Base-by-base conservation (phyloP, 257 asterid genomes). In the Vinca minor region DNA sequence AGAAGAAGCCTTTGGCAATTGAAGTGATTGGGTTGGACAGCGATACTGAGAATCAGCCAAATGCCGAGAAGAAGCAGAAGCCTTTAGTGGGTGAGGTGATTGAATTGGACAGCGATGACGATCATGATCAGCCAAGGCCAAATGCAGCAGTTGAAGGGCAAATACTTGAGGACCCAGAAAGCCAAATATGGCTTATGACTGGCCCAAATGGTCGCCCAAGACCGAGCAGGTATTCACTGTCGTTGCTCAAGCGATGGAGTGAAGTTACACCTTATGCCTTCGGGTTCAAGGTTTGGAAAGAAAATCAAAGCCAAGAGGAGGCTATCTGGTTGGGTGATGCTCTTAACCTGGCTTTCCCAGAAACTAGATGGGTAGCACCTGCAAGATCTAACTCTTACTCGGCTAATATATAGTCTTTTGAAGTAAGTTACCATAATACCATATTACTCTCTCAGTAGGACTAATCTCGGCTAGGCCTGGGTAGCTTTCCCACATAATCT, bases 221-320 rank as follows among this genome's bases (percentile, higher is more conserved):
- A n/a, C 13, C 4, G 5, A 47, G 18, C 9, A 72, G 25, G 59
- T 76, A 64, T 68, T 23, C 78, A 2, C 14, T 74, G 55, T 52
- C 77, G 3, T 1, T 77, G 57, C 71, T 85, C 68, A 77, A 71
- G 64, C 6, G 26, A 0, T 85, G 78, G 82, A 73, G 60, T 15
- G 32, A 60, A 28, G 8, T 0, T 1, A 50, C 46, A 29, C 11
- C 25, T 5, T 68, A 61, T 26, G 79, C 86, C 0, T 29, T 67
- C 28, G 34, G 71, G 32, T 74, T 74, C 73, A 83, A 74, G 71
- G 82, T 57, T 18, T 75, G 88, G 85, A 81, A 59, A 66, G 83
- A 74, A 61, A 78, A 68, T 32, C 71, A 73, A 66, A 65, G 32
- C 3, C 74, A 79, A 71, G 78, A 65, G 34, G 38, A 64, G 36